Conservation (phyloP, 1,284 basidiomycete species). For the Leucoagaricus sp. region DNA sequence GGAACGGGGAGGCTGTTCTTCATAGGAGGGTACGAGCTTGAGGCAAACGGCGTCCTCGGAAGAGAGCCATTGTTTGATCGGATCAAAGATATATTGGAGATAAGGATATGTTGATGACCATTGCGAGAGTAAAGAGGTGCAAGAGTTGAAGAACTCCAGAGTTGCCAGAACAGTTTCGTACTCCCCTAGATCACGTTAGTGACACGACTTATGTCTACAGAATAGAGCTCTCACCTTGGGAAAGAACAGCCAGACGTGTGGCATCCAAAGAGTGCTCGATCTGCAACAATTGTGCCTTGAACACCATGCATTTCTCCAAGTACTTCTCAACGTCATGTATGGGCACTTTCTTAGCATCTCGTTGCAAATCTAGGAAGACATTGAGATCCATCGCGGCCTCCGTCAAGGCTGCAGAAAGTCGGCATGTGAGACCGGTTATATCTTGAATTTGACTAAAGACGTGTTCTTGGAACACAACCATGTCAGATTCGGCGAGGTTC, state of each 20-base stretch:
- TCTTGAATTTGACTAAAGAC: conserved; percentile 30
- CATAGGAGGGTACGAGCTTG: neutral
- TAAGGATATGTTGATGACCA: conserved; percentile 45
- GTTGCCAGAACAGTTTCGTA: conserved; percentile 25
- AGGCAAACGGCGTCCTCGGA: neutral
- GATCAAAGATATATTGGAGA: conserved; percentile 47
- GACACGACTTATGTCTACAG: neutral
- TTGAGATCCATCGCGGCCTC: conserved; percentile 36
- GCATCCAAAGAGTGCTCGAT: conserved; percentile 31
- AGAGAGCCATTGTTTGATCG: conserved; percentile 50
- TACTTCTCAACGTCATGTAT: conserved; percentile 27
- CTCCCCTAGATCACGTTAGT: conserved; percentile 35
- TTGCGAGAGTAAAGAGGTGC: conserved; percentile 18
- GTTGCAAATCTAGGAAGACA: conserved; percentile 3
- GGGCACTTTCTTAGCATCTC: conserved; percentile 18
- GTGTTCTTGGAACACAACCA: conserved; percentile 27
- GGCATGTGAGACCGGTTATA: conserved; percentile 36
- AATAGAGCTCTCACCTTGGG: conserved; percentile 32
- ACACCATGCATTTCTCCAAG: conserved; percentile 21
- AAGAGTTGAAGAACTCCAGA: conserved; percentile 5
- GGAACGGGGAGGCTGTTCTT: neutral
- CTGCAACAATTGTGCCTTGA: conserved; percentile 24
- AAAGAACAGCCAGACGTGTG: conserved; percentile 34
- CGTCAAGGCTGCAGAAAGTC: conserved; percentile 37
- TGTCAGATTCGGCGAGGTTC: conserved; percentile 25